Percentiles rank a stretch among this genome's conserved stretches.
Conservation (phyloP, 441 rosid species). For the Erodium trifolium region DNA sequence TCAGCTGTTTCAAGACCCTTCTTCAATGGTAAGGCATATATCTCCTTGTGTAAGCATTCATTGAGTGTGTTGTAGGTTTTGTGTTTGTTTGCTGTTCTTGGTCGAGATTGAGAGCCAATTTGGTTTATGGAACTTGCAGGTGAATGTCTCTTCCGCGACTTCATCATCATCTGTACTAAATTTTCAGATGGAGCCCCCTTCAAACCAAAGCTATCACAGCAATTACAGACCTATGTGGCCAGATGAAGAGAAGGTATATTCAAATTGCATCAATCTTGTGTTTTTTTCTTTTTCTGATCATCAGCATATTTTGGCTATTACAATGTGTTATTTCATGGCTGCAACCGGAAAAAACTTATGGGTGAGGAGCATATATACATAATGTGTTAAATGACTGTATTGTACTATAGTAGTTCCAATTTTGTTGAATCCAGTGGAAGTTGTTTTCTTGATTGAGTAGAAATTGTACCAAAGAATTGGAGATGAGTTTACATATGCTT, state of each 20-base stretch:
- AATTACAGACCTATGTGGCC: constrained; percentile 8
- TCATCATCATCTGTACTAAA: constrained; percentile 8
- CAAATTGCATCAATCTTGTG: not conserved
- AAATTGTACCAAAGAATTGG: too few relatives aligned
- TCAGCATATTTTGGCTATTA: not conserved
- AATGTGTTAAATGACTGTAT: too few relatives aligned
- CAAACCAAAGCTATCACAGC: constrained; percentile 8
- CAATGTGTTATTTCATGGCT: not conserved
- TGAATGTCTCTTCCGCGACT: constrained; percentile 3
- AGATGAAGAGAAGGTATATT: constrained; percentile 9
- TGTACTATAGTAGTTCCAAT: too few relatives aligned
- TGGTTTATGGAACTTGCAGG: not conserved
- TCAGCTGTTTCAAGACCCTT: not conserved
- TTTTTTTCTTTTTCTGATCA: not conserved
- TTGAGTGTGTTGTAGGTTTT: not conserved
- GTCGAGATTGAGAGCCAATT: too few relatives aligned
- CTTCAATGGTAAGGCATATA: not conserved
- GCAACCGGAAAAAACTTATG: not conserved
- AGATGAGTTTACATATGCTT: too few relatives aligned
- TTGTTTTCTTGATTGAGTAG: too few relatives aligned
- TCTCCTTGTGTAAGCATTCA: not conserved
- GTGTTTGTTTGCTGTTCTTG: too few relatives aligned
- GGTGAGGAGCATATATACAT: too few relatives aligned
- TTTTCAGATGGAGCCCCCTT: constrained; percentile 10
- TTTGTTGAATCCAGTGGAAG: too few relatives aligned